phyloP scores from a whole-genome alignment of 140 eudicot species.

The Cichorium intybus region DNA sequence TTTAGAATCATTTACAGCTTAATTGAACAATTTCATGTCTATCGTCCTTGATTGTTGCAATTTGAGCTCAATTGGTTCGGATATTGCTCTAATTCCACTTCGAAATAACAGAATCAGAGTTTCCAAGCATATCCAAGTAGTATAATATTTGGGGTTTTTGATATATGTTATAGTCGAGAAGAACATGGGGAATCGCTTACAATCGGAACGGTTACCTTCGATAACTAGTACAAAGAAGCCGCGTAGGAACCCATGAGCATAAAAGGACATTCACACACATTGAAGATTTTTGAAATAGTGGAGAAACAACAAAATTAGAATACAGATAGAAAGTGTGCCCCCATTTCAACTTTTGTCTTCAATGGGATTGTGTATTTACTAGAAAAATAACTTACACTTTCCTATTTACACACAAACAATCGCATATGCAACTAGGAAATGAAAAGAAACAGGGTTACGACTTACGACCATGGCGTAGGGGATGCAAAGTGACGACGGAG shows the following conservation, averaged over 20 bases:
- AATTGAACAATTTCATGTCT: not conserved
- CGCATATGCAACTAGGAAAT: not conserved
- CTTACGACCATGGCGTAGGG: constrained; percentile 36
- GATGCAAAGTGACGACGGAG: constrained; percentile 32
- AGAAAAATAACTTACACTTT: not conserved
- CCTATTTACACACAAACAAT: not conserved
- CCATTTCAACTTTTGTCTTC: not conserved
- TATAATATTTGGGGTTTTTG: not conserved
- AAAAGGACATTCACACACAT: not conserved
- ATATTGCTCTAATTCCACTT: not conserved
- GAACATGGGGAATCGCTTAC: not conserved
- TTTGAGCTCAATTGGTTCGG: not conserved
- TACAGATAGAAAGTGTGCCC: not conserved
- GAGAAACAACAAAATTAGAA: not conserved
- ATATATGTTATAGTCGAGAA: not conserved
- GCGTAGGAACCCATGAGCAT: not conserved
- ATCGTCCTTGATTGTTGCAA: not conserved
- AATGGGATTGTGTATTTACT: not conserved
- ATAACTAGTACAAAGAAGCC: not conserved
- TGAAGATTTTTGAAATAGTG: not conserved
- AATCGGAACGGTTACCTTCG: too few relatives aligned
- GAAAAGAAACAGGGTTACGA: not conserved
- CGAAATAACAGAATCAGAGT: not conserved
- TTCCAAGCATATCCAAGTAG: not conserved
- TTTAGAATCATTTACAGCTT: not conserved